Conservation (phyloP, 495 filamentous ascomycete genomes). For the Lophium mytilinum region DNA sequence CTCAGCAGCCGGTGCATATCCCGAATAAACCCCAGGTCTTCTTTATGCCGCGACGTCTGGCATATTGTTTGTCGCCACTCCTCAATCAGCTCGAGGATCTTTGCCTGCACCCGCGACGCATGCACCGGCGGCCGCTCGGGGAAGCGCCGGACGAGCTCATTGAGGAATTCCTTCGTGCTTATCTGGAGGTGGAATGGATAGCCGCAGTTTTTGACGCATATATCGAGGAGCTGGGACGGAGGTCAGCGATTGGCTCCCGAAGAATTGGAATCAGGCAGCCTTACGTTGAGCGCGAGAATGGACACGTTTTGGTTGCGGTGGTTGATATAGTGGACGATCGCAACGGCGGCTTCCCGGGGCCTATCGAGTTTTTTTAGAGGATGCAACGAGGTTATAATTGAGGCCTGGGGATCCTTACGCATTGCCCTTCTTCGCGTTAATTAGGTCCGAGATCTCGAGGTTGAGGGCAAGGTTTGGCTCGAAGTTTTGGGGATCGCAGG, state of each 20-base stretch:
- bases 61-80: constrained; percentile 98
- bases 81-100: constrained; percentile 93
- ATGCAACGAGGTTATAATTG: not conserved
- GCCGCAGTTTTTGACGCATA: constrained; percentile 99
- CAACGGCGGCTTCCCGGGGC: constrained; percentile 87
- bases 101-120: constrained; percentile 75
- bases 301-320: constrained; percentile 93
- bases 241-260: constrained; percentile 17
- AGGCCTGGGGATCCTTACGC: constrained; percentile 46
- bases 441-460: constrained; percentile 91
- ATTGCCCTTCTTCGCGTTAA: constrained; percentile 97
- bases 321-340: constrained; percentile 92
- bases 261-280: not conserved
- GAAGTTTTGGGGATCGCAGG: constrained; percentile 92
- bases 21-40: constrained; percentile 89
- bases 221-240: constrained; percentile 70
- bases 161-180: constrained; percentile 96
- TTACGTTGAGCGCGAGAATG: constrained; percentile 63
- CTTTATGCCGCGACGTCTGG: constrained; percentile 92
- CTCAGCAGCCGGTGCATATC: constrained; percentile 96
- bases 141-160: constrained; percentile 93
- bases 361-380: constrained; percentile 31
- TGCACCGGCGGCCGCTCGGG: constrained; percentile 87
- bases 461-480: constrained; percentile 94
- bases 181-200: constrained; percentile 99